Evolutionary conservation across 257 asterid species (phyloP).

Genomic region (Solanum lycopersicoides): DNA sequence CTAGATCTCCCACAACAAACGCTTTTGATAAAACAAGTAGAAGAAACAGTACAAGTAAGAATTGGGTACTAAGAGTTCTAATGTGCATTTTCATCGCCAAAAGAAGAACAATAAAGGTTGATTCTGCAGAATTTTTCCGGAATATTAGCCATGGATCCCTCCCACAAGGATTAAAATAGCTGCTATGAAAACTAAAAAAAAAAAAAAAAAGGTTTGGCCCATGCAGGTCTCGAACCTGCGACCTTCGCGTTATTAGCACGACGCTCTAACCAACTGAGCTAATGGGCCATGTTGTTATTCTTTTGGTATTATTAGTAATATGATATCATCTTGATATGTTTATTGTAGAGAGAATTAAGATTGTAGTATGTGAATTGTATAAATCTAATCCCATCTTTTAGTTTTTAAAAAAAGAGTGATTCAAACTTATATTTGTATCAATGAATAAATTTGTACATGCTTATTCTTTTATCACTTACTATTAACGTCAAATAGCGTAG

Average conservation of each 20-base stretch:
- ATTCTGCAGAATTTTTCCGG: not conserved
- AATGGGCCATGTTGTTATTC: not conserved
- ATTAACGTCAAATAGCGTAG: not conserved
- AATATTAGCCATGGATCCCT: not conserved
- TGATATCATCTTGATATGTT: not conserved
- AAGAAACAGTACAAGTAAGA: not conserved
- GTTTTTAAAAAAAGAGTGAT: not conserved
- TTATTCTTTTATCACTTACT: not conserved
- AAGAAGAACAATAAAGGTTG: not conserved
- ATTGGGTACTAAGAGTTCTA: not conserved
- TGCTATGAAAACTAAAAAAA: not conserved
- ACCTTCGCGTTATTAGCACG: slow-evolving; percentile 39
- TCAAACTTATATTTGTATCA: no score
- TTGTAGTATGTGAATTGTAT: not conserved
- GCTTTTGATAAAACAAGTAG: not conserved
- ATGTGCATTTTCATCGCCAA: not conserved
- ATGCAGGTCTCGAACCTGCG: slow-evolving; percentile 40
- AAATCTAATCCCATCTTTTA: not conserved
- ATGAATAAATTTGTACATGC: not conserved
- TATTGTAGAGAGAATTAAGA: not conserved
- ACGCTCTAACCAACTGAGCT: slow-evolving; percentile 40
- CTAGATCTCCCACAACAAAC: not conserved
- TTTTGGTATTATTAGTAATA: accelerated
- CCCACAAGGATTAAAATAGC: not conserved
- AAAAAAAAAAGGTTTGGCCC: not conserved